Evolutionary conservation across 768 basidiomycete genomes (phyloP).

Genomic region (Pulveroboletus sp.): DNA sequence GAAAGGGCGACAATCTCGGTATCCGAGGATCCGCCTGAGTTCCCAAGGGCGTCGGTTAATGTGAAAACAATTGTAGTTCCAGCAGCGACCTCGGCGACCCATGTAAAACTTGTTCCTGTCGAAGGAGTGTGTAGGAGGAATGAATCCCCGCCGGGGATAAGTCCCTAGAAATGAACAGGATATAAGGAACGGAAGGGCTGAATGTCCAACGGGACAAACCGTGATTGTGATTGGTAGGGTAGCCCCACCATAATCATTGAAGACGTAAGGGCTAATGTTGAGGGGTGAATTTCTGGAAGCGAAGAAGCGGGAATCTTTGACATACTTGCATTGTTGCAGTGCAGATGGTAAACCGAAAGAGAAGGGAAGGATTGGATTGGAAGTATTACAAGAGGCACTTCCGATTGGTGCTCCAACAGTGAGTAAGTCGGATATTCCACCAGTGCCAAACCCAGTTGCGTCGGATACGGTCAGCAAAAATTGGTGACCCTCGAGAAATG

Average conservation of each 20-base stretch:
- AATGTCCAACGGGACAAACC: slow-evolving; percentile 33
- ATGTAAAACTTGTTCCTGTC: slow-evolving; percentile 39
- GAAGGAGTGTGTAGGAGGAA: slow-evolving; percentile 44
- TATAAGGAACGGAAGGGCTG: background rate
- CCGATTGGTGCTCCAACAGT: slow-evolving; percentile 47
- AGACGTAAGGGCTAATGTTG: slow-evolving; percentile 41
- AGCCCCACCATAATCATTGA: slow-evolving; percentile 45
- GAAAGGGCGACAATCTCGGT: slow-evolving; percentile 46
- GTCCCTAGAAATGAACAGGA: slow-evolving; percentile 37
- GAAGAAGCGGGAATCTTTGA: background rate
- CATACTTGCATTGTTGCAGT: slow-evolving; percentile 62
- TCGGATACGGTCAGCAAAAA: slow-evolving; percentile 71
- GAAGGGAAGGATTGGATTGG: slow-evolving; percentile 43
- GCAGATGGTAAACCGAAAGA: slow-evolving; percentile 48
- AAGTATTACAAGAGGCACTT: slow-evolving; percentile 45
- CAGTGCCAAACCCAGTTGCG: slow-evolving; percentile 63
- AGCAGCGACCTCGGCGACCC: slow-evolving; percentile 55
- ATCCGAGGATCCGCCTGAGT: slow-evolving; percentile 61
- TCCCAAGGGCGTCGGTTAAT: slow-evolving; percentile 49
- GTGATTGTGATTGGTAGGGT: slow-evolving; percentile 52
- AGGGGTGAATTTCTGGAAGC: slow-evolving; percentile 5
- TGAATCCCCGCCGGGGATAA: slow-evolving; percentile 60
- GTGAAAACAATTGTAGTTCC: slow-evolving; percentile 59
- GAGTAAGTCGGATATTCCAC: slow-evolving; percentile 52
- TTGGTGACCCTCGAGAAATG: slow-evolving; percentile 35